Evolutionary conservation across 1,284 basidiomycete genomes (phyloP), one percentile per base, ranked within the genome.

Genomic region (Trichosporon ovoides): DNA sequence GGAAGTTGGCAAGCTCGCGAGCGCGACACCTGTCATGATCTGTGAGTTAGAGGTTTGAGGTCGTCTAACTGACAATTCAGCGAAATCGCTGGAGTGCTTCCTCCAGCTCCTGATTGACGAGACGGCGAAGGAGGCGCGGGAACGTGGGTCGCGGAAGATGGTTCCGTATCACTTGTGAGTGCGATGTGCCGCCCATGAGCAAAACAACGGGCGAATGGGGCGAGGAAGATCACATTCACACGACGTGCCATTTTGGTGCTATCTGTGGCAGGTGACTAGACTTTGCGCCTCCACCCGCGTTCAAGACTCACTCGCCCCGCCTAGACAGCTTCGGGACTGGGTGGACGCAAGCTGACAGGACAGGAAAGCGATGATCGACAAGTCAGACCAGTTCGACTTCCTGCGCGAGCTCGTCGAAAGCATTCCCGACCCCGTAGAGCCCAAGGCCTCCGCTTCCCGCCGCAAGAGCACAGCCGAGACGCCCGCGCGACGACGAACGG

Each of bases 1-100:
- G 74, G 95, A 99, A 75, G 95, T 98, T 16, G 95, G 96, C 57
- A 99, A 99, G 78, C 91, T 99, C 18, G 94, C 96, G 1, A 91
- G 93, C 72, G 94, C 92, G 14, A 97, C 95, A 5, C 96, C 96
- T 0, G 85, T 98, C 59, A 89, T 97, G 63, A 96, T 98, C 68
- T 98, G 96, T 98, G 73, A 77, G 91, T 55, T 11, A 2, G 12
- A 13, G 13, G 11, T 19, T 12, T 28, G 14, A 35, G 16, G 10
- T 18, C 1, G n/a, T n/a, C 33, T 7, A 35, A 13, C 57, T 62
- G 50, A 38, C 48, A n/a, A 28, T 7, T 12, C 73, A 98, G 95
- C 96, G 5, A 98, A 98, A 81, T 92, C 92, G 0, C 82, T 98
- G 53, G 95, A 99, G 72, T 82, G 97, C 20, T 98, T 99, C 79